phyloP scores from a whole-genome alignment of 805 yeast genomes.

The Naumovozyma castellii region DNA sequence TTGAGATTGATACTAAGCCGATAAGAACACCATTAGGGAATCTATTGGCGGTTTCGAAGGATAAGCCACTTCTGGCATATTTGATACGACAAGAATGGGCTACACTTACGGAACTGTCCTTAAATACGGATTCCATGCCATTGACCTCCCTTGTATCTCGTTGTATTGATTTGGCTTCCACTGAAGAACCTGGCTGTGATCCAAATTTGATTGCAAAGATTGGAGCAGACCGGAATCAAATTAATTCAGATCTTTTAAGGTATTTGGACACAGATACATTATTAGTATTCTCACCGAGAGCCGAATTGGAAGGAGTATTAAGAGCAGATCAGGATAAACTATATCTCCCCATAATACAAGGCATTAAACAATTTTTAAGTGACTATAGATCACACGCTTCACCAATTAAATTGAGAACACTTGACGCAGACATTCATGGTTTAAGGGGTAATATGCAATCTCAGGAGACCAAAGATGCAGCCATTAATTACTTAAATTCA shows the following conservation, averaged over 20 bases:
- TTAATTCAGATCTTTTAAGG: constrained; percentile 54
- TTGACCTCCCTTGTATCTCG: constrained; percentile 81
- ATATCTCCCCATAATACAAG: constrained; percentile 64
- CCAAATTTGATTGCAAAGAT: constrained; percentile 48
- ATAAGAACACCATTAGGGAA: constrained; percentile 79
- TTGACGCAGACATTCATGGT: constrained; percentile 79
- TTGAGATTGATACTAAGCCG: constrained; percentile 66
- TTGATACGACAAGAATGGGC: constrained; percentile 85
- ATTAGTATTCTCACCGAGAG: constrained; percentile 69
- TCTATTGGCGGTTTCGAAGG: constrained; percentile 51
- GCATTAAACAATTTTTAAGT: constrained; percentile 53
- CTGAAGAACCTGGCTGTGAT: constrained; percentile 28
- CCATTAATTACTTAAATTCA: constrained; percentile 49
- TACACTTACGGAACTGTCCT: constrained; percentile 50
- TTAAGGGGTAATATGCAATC: constrained; percentile 72
- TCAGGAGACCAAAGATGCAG: constrained; percentile 49
- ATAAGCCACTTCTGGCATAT: constrained; percentile 56
- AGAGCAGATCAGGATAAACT: constrained; percentile 70
- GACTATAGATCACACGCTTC: constrained; percentile 16
- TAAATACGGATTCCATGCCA: constrained; percentile 58
- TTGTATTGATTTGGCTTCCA: constrained; percentile 63
- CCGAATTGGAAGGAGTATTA: constrained; percentile 75
- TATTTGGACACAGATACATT: constrained; percentile 93
- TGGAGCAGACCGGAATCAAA: constrained; percentile 46
- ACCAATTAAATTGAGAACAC: constrained; percentile 38